phyloP scores from a whole-genome alignment of 2,329 filamentous ascomycete species.

The Lachnellula willkommii region DNA sequence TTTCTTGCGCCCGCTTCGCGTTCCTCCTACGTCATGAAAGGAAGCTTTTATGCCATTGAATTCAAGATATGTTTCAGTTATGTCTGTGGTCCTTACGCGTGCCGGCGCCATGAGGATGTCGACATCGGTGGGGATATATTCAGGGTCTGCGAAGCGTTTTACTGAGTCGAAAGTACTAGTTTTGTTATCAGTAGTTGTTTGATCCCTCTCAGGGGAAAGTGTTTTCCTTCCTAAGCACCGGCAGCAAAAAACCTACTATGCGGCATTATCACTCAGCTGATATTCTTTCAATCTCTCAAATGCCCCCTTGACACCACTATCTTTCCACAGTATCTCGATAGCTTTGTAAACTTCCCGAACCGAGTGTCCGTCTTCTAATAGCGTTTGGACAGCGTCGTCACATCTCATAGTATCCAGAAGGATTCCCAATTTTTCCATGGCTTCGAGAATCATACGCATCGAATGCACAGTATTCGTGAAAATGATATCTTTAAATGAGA shows the following conservation, averaged over 20 bases:
- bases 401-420: slow-evolving; percentile 44
- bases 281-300: slow-evolving; percentile 95
- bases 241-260: slow-evolving; percentile 44
- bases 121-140: slow-evolving; percentile 93
- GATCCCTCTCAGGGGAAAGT: not conserved
- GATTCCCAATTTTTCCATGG: slow-evolving; percentile 67
- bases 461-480: slow-evolving; percentile 67
- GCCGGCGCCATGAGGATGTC: slow-evolving; percentile 92
- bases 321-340: slow-evolving; percentile 89
- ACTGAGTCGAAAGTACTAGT: slow-evolving; percentile 91
- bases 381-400: not conserved
- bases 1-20: slow-evolving; percentile 96
- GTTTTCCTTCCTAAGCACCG: slow-evolving; percentile 38
- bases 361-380: slow-evolving; percentile 47
- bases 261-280: slow-evolving; percentile 90
- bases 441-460: slow-evolving; percentile 64
- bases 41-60: slow-evolving; percentile 74
- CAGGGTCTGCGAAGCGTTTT: slow-evolving; percentile 79
- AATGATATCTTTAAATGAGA: slow-evolving; percentile 67
- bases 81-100: slow-evolving; percentile 96
- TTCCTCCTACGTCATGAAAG: slow-evolving; percentile 96
- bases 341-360: slow-evolving; percentile 92
- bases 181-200: not conserved
- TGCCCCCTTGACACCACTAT: slow-evolving; percentile 86
- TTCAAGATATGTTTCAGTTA: slow-evolving; percentile 93